Conservation (phyloP, 179 eudicot genomes). For the Camellia oleifera region DNA sequence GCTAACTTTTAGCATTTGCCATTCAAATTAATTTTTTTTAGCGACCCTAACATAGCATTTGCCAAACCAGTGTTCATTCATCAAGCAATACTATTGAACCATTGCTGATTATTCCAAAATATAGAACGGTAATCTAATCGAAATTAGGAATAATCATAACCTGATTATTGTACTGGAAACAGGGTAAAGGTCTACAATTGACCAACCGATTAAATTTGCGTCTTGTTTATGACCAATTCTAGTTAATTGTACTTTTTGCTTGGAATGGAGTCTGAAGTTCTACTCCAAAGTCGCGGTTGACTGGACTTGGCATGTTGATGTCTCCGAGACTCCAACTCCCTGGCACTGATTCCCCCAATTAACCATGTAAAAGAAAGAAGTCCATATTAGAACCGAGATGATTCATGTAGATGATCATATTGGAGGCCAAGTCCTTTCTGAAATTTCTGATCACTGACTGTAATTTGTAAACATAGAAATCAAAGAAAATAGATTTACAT, state of each 20-base stretch:
- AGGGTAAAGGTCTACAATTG: not conserved
- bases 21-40: no score
- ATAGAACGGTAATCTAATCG: not conserved
- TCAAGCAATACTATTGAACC: not conserved
- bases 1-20: no score
- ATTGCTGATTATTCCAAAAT: no score
- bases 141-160: not conserved
- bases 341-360: not conserved
- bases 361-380: not conserved
- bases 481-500: not conserved
- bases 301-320: not conserved
- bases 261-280: not conserved
- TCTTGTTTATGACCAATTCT: not conserved
- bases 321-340: not conserved
- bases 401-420: not conserved
- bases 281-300: not conserved
- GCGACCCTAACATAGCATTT: no score
- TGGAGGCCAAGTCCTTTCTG: not conserved
- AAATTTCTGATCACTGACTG: not conserved
- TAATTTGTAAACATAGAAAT: not conserved
- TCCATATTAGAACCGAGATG: not conserved
- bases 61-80: no score
- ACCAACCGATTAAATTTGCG: not conserved
- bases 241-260: not conserved
- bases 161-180: not conserved